These are phyloP conservation scores for Erysimum cheiri DNA, from an alignment of 441 rosid genomes.

Conservation along the genomic window DNA sequence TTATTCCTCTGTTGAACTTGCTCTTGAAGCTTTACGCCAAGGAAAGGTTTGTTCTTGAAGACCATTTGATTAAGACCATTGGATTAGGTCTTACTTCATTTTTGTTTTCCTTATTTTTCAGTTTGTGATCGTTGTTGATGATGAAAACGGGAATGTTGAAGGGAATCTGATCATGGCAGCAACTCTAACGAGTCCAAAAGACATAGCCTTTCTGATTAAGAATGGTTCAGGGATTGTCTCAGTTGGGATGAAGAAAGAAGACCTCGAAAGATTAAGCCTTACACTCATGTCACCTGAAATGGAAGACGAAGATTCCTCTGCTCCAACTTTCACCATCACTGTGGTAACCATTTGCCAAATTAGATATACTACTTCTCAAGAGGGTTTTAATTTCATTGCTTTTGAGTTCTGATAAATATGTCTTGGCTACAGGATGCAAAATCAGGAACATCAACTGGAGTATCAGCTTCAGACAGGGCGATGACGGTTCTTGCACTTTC, in stretches of 20 bases:
- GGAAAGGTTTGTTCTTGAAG: slow-evolving; percentile 64
- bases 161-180: slow-evolving; percentile 87
- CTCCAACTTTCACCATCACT: slow-evolving; percentile 85
- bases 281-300: slow-evolving; percentile 82
- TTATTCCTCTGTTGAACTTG: slow-evolving; percentile 68
- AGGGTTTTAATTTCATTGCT: background rate
- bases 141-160: slow-evolving; percentile 75
- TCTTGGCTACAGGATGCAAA: slow-evolving; percentile 62
- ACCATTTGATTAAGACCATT: background rate
- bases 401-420: background rate
- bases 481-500: slow-evolving; percentile 73
- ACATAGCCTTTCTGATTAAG: slow-evolving; percentile 67
- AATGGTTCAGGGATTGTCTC: slow-evolving; percentile 86
- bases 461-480: slow-evolving; percentile 77
- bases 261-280: slow-evolving; percentile 76
- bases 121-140: slow-evolving; percentile 91
- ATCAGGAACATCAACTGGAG: slow-evolving; percentile 69
- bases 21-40: slow-evolving; percentile 58
- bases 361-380: background rate
- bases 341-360: slow-evolving; percentile 50
- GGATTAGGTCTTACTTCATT: slow-evolving; percentile 1
- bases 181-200: slow-evolving; percentile 53
- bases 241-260: slow-evolving; percentile 77
- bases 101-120: slow-evolving; percentile 34
- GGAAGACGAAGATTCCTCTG: slow-evolving; percentile 78